phyloP scores from a whole-genome alignment of 495 filamentous ascomycete species.

The Xylaria intraflava region DNA sequence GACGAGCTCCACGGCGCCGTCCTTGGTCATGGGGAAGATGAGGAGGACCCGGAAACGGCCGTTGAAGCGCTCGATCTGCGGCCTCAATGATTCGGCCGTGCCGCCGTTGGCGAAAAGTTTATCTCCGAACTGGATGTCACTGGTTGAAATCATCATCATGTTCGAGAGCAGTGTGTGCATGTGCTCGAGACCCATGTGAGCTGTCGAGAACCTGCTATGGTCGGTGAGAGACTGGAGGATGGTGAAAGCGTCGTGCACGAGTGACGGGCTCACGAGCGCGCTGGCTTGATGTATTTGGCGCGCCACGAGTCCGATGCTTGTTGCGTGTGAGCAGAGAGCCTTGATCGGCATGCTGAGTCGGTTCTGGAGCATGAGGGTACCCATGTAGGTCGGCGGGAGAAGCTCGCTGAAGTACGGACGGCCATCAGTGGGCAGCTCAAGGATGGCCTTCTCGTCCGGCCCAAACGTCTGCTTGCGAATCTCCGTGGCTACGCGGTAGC shows the following conservation, averaged over 20 bases:
- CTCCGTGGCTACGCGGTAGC: slow-evolving; percentile 27
- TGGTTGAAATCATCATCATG: slow-evolving; percentile 21
- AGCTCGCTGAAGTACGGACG: slow-evolving; percentile 26
- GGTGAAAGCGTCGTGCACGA: slow-evolving; percentile 32
- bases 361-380: slow-evolving; percentile 25
- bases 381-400: slow-evolving; percentile 31
- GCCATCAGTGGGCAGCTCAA: slow-evolving; percentile 30
- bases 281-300: slow-evolving; percentile 17
- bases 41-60: slow-evolving; percentile 24
- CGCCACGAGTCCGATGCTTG: slow-evolving; percentile 24
- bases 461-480: slow-evolving; percentile 17
- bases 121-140: slow-evolving; percentile 25
- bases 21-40: slow-evolving; percentile 26
- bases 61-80: slow-evolving; percentile 24
- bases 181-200: slow-evolving; percentile 23
- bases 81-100: slow-evolving; percentile 22
- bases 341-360: slow-evolving; percentile 23
- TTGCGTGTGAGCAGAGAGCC: slow-evolving; percentile 21
- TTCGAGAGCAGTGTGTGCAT: slow-evolving; percentile 29
- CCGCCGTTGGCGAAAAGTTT: slow-evolving; percentile 23
- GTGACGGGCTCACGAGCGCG: slow-evolving; percentile 16
- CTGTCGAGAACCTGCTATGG: slow-evolving; percentile 19
- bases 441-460: slow-evolving; percentile 25
- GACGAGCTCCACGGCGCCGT: slow-evolving; percentile 30
- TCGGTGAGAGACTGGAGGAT: slow-evolving; percentile 22